Evolutionary conservation across 352 stramenopile genomes (phyloP).

Genomic region (Halophytophthora polymorphica): DNA sequence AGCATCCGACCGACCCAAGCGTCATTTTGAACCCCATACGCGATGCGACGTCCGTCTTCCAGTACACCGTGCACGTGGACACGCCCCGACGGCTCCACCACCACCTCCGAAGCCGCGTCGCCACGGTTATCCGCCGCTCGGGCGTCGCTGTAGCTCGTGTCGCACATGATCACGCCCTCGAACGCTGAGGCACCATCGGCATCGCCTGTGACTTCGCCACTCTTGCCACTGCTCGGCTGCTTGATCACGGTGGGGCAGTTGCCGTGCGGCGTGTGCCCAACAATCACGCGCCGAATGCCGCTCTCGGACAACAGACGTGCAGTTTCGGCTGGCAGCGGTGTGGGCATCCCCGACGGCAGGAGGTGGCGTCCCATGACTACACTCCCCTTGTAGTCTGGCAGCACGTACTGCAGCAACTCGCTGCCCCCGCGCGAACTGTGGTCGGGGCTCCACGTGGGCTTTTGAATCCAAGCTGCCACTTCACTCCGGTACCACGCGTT

Average conservation of each 20-base stretch:
- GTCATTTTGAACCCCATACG: slow-evolving; percentile 37
- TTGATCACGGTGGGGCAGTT: slow-evolving; percentile 88
- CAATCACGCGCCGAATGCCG: slow-evolving; percentile 82
- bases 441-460: slow-evolving; percentile 75
- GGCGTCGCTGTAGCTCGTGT: slow-evolving; percentile 92
- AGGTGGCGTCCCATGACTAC: slow-evolving; percentile 76
- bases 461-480: slow-evolving; percentile 71
- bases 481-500: slow-evolving; percentile 82
- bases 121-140: slow-evolving; percentile 73
- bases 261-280: slow-evolving; percentile 92
- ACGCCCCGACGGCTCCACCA: slow-evolving; percentile 53
- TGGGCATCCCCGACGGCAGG: slow-evolving; percentile 76
- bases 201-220: slow-evolving; percentile 10
- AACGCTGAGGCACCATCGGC: slow-evolving; percentile 28
- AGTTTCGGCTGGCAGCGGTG: slow-evolving; percentile 36
- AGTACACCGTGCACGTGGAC: slow-evolving; percentile 58
- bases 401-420: slow-evolving; percentile 68
- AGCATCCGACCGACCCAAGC: slow-evolving; percentile 46
- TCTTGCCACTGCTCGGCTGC: slow-evolving; percentile 25
- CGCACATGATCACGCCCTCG: slow-evolving; percentile 86
- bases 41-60: slow-evolving; percentile 40
- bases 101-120: slow-evolving; percentile 65
- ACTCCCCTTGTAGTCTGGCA: slow-evolving; percentile 53
- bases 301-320: slow-evolving; percentile 54
- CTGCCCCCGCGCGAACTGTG: slow-evolving; percentile 52